Percentiles rank a stretch among this genome's conserved stretches.
These are phyloP conservation scores for Daphne laureola DNA, from an alignment of 441 rosid species.

Conservation along the genomic window DNA sequence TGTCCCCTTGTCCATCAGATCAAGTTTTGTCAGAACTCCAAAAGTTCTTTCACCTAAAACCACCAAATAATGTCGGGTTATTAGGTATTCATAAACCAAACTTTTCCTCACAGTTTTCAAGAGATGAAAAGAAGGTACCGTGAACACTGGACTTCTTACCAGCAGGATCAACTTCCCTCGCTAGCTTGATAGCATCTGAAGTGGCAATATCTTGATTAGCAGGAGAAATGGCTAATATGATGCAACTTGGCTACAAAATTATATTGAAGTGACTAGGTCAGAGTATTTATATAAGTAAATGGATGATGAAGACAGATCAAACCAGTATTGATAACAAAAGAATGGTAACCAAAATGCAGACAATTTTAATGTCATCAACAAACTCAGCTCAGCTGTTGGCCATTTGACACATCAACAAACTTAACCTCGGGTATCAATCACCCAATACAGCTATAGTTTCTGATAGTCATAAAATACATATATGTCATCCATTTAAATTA, in stretches of 20 bases:
- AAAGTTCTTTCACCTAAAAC: conserved; percentile 91
- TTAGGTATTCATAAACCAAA: not conserved
- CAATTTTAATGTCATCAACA: too few relatives aligned
- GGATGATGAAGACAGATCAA: too few relatives aligned
- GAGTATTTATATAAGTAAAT: too few relatives aligned
- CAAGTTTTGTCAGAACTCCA: conserved; percentile 95
- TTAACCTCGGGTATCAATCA: too few relatives aligned
- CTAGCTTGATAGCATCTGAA: conserved; percentile 97
- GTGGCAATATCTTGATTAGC: conserved; percentile 99
- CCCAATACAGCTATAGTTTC: too few relatives aligned
- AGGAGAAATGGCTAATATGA: conserved; percentile 97
- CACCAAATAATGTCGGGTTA: conserved; percentile 13
- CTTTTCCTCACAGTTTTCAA: conserved; percentile 2
- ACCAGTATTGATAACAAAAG: too few relatives aligned
- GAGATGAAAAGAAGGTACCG: not conserved
- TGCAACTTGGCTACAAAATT: conserved; percentile 70
- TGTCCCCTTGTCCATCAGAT: conserved; percentile 99
- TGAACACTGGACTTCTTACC: conserved; percentile 33
- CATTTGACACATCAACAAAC: too few relatives aligned
- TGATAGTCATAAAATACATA: too few relatives aligned
- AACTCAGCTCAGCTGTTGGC: too few relatives aligned
- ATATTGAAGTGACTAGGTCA: not conserved
- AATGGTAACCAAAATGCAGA: too few relatives aligned
- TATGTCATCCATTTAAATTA: too few relatives aligned
- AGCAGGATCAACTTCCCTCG: conserved; percentile 98